Conservation (phyloP, 2,329 filamentous ascomycete genomes). For the Penicillium sp. region DNA sequence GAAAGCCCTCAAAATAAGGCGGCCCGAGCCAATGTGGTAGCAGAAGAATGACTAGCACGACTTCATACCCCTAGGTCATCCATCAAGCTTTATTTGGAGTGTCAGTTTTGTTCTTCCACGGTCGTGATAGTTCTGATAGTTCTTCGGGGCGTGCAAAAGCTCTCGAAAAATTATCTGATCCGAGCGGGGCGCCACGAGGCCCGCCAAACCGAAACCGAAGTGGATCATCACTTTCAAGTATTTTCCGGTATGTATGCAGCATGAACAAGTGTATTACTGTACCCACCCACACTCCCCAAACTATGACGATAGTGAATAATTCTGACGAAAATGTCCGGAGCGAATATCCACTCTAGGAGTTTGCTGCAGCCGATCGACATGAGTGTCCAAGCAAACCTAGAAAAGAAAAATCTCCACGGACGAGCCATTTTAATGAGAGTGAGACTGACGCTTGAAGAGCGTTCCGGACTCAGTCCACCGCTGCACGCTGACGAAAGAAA, state of each 20-base stretch:
- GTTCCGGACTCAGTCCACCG: not conserved
- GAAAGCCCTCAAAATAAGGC: not conserved
- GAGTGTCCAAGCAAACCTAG: not conserved
- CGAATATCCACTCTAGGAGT: not conserved
- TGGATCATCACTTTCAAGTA: not conserved
- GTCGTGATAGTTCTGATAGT: not conserved
- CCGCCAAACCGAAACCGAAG: not conserved
- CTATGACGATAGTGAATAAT: not conserved
- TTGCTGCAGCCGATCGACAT: not conserved
- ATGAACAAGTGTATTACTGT: not conserved
- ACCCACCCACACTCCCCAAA: not conserved
- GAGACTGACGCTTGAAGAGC: not conserved
- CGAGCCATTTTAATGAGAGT: not conserved
- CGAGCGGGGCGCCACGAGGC: slow-evolving; percentile 8
- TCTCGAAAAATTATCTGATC: slow-evolving; percentile 6
- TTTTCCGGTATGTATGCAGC: not conserved
- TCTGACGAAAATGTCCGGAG: not conserved
- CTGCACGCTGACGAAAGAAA: not conserved
- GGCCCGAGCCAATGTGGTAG: not conserved
- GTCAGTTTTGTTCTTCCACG: not conserved
- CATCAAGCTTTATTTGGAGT: not conserved
- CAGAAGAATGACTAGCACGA: not conserved
- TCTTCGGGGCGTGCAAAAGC: not conserved
- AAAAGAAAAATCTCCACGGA: too few species aligned
- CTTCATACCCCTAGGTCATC: not conserved